Evolutionary conservation across 2,329 filamentous ascomycete genomes (phyloP).

Genomic region (Penicillium sp.): DNA sequence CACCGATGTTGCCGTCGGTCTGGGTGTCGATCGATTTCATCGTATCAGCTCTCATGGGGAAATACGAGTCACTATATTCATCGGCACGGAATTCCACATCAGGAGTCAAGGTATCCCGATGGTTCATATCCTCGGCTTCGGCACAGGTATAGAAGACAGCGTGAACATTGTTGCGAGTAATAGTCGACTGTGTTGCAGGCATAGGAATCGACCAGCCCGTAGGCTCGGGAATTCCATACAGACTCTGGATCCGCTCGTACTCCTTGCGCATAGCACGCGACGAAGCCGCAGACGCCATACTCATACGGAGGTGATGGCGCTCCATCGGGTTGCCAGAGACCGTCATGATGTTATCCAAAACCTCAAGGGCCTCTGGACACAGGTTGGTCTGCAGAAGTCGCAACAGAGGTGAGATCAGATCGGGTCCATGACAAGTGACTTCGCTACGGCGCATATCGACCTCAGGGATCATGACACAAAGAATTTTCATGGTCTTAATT

Average conservation of each 20-base stretch:
- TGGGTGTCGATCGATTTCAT: slow-evolving; percentile 82
- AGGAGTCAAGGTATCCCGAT: slow-evolving; percentile 66
- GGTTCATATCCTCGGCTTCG: slow-evolving; percentile 60
- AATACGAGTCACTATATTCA: slow-evolving; percentile 76
- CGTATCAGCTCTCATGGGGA: slow-evolving; percentile 79
- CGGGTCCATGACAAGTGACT: slow-evolving; percentile 85
- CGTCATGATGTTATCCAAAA: slow-evolving; percentile 92
- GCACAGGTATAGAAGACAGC: slow-evolving; percentile 94
- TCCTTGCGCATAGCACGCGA: slow-evolving; percentile 87
- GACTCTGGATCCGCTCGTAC: slow-evolving; percentile 87
- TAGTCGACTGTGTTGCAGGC: slow-evolving; percentile 82
- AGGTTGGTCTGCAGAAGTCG: slow-evolving; percentile 89
- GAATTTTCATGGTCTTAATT: slow-evolving; percentile 85
- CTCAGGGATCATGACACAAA: slow-evolving; percentile 80
- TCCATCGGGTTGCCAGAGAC: slow-evolving; percentile 92
- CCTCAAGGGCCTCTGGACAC: slow-evolving; percentile 86
- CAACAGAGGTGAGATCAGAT: slow-evolving; percentile 89
- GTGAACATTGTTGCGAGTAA: slow-evolving; percentile 88
- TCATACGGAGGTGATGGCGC: slow-evolving; percentile 93
- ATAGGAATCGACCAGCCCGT: slow-evolving; percentile 95
- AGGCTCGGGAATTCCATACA: slow-evolving; percentile 94
- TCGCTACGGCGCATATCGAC: slow-evolving; percentile 92
- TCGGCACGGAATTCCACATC: slow-evolving; percentile 93
- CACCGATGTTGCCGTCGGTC: slow-evolving; percentile 67
- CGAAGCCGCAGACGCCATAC: slow-evolving; percentile 81